Evolutionary conservation across 2,329 filamentous ascomycete genomes (phyloP).

Genomic region (Fusarium duplospermum): DNA sequence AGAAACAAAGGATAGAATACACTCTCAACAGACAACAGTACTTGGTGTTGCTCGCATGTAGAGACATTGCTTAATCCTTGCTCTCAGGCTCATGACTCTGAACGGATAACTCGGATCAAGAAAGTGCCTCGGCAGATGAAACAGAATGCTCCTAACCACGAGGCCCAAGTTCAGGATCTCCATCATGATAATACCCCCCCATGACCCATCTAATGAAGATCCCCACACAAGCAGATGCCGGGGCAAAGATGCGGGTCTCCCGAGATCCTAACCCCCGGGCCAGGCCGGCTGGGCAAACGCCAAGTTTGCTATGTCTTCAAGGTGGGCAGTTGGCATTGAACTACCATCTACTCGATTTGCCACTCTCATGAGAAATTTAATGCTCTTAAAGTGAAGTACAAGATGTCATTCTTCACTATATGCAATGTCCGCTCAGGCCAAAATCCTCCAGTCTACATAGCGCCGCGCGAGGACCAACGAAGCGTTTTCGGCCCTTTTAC

Average conservation of each 20-base stretch:
- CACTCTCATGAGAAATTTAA: background rate
- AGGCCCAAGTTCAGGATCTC: background rate
- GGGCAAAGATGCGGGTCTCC: slow-evolving; percentile 18
- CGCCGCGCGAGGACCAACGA: slow-evolving; percentile 13
- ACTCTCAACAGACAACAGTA: background rate
- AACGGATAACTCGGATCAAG: background rate
- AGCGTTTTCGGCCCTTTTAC: slow-evolving; percentile 31
- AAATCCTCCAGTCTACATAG: slow-evolving; percentile 1
- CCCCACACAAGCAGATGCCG: background rate
- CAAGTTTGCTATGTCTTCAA: background rate
- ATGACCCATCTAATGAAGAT: background rate
- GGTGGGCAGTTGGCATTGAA: background rate
- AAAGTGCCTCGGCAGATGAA: background rate
- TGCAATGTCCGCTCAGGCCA: background rate
- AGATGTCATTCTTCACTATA: background rate
- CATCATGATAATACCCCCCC: background rate
- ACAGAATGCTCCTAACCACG: background rate
- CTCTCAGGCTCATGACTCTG: background rate
- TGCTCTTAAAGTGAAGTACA: background rate
- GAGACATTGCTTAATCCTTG: background rate
- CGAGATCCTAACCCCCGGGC: slow-evolving; percentile 18
- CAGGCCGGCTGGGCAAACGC: slow-evolving; percentile 33
- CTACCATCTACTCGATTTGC: background rate
- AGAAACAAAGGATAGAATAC: background rate
- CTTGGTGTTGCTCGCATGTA: background rate